Evolutionary conservation across 495 filamentous ascomycete genomes (phyloP).

Genomic region (Penicillium subrubescens): DNA sequence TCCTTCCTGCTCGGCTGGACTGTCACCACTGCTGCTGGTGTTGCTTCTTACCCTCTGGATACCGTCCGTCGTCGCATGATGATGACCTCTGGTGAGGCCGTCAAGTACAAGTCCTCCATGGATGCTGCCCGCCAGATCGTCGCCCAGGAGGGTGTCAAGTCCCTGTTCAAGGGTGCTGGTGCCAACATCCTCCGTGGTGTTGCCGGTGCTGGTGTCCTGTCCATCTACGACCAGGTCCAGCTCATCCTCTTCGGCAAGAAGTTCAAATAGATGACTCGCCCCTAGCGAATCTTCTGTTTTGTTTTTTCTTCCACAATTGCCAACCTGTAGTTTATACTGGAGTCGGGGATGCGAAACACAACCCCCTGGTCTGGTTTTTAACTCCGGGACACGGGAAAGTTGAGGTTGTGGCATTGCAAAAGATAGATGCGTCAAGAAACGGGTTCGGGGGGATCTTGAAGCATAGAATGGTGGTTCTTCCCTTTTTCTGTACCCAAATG

Average conservation of each 20-base stretch:
- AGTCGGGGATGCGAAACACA: slow-evolving; percentile 34
- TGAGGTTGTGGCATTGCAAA: slow-evolving; percentile 44
- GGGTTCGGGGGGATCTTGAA: slow-evolving; percentile 44
- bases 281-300: slow-evolving; percentile 14
- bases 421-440: slow-evolving; percentile 53
- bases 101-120: slow-evolving; percentile 96
- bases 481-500: slow-evolving; percentile 52
- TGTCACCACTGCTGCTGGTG: slow-evolving; percentile 99
- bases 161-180: slow-evolving; percentile 99
- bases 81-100: slow-evolving; percentile 96
- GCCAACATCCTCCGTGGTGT: slow-evolving; percentile 99
- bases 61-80: slow-evolving; percentile 99
- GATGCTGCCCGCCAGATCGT: slow-evolving; percentile 96
- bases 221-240: slow-evolving; percentile 99
- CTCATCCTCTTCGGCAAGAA: slow-evolving; percentile 98
- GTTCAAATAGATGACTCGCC: slow-evolving; percentile 75
- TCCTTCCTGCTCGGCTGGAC: slow-evolving; percentile 98
- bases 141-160: slow-evolving; percentile 93
- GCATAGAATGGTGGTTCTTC: slow-evolving; percentile 51
- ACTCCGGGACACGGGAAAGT: slow-evolving; percentile 29
- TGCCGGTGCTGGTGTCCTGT: slow-evolving; percentile 99
- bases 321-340: slow-evolving; percentile 35
- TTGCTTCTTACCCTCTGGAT: slow-evolving; percentile 99
- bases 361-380: slow-evolving; percentile 26
- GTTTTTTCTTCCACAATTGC: slow-evolving; percentile 1